These are phyloP conservation scores for Elongisporangium anandrum DNA, from an alignment of 352 stramenopile genomes.

Conservation along the genomic window DNA sequence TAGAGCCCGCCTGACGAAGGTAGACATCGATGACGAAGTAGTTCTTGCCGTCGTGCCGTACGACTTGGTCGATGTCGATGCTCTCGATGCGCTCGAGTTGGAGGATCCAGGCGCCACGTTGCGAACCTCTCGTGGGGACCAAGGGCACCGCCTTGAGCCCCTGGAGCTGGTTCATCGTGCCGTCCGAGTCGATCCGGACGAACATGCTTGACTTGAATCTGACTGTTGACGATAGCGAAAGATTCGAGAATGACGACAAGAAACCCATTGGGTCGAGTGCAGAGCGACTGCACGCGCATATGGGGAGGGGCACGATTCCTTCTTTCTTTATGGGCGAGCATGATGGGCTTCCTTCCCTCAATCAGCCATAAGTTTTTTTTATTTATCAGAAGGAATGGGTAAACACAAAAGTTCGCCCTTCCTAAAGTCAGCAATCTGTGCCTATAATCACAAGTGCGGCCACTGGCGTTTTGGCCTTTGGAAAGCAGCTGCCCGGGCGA, in stretches of 20 bases:
- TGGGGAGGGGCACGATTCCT: background rate
- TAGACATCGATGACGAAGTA: slow-evolving; percentile 54
- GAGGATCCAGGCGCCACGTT: background rate
- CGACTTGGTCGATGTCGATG: slow-evolving; percentile 37
- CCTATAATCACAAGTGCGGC: background rate
- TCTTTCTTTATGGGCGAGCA: background rate
- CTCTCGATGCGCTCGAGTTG: slow-evolving; percentile 34
- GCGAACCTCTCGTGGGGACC: background rate
- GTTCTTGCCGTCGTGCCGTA: slow-evolving; percentile 25
- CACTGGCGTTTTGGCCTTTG: background rate
- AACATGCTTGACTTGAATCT: background rate
- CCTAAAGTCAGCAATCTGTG: background rate
- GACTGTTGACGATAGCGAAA: background rate
- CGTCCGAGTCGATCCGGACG: background rate
- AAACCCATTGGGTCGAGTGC: background rate
- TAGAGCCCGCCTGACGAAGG: slow-evolving; percentile 12
- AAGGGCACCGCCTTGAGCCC: background rate
- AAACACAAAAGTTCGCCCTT: background rate
- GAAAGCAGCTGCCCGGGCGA: background rate
- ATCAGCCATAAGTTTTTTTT: background rate
- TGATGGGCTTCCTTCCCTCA: background rate
- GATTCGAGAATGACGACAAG: background rate
- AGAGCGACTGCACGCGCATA: background rate
- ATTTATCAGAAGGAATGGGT: background rate
- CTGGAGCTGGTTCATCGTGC: background rate